phyloP scores from a whole-genome alignment of 2,329 filamentous ascomycete genomes.

The Alternaria atra region DNA sequence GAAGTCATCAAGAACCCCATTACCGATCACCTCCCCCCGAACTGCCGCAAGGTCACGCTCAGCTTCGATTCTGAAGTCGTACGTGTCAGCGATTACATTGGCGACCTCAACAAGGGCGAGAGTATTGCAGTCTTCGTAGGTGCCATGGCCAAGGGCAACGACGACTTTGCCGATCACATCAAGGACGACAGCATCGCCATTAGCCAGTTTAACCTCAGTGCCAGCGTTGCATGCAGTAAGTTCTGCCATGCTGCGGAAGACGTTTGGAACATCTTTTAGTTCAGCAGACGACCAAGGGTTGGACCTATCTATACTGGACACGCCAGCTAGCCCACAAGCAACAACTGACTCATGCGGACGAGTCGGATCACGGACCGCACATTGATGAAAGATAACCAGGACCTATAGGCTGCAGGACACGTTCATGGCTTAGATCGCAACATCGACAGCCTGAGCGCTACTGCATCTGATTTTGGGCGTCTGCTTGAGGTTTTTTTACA shows the following conservation, averaged over 20 bases:
- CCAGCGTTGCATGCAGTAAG: slow-evolving; percentile 98
- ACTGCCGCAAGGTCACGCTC: slow-evolving; percentile 96
- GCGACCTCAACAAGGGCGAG: slow-evolving; percentile 79
- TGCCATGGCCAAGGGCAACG: slow-evolving; percentile 96
- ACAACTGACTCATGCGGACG: slow-evolving; percentile 32
- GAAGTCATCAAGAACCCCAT: slow-evolving; percentile 99
- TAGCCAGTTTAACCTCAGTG: slow-evolving; percentile 96
- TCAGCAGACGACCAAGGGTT: slow-evolving; percentile 8
- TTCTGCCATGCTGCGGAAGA: slow-evolving; percentile 99
- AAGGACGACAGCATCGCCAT: slow-evolving; percentile 98
- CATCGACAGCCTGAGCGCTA: slow-evolving; percentile 66
- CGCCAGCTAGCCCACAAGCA: slow-evolving; percentile 33
- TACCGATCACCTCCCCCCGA: slow-evolving; percentile 93
- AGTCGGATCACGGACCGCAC: slow-evolving; percentile 26
- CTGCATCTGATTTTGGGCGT: slow-evolving; percentile 65
- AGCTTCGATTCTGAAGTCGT: slow-evolving; percentile 92
- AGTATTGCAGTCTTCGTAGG: slow-evolving; percentile 98
- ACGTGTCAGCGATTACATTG: slow-evolving; percentile 87
- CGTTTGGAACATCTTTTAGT: slow-evolving; percentile 89
- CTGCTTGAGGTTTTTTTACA: slow-evolving; percentile 81
- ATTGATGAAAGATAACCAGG: slow-evolving; percentile 38
- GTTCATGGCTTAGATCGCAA: slow-evolving; percentile 69
- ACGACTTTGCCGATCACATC: slow-evolving; percentile 92
- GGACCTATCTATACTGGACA: slow-evolving; percentile 38
- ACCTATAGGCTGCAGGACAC: slow-evolving; percentile 45